Conservation (phyloP, 2,329 filamentous ascomycete species). For the Nectriaceae sp. region DNA sequence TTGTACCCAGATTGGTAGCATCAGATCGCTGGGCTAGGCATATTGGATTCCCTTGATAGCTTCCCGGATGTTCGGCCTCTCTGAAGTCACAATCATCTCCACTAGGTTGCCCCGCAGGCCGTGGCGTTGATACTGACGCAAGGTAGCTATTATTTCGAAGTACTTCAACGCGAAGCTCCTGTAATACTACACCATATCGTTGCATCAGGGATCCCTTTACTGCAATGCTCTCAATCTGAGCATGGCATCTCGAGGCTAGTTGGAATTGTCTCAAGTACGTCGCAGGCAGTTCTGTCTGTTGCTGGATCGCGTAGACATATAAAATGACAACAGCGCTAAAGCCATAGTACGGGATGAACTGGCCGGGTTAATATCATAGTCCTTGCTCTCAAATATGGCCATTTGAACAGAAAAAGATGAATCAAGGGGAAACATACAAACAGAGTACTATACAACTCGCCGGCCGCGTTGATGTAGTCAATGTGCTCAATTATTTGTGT, state of each 20-base stretch:
- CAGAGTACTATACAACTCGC: conserved; percentile 15
- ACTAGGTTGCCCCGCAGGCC: neutral
- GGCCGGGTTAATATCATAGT: conserved; percentile 34
- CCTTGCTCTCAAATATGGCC: conserved; percentile 35
- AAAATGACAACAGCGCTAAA: conserved; percentile 47
- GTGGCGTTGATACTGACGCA: neutral
- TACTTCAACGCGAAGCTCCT: conserved; percentile 34
- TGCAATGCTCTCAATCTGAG: conserved; percentile 39
- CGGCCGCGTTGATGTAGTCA: conserved; percentile 22
- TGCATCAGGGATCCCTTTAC: conserved; percentile 40
- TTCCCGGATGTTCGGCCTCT: neutral
- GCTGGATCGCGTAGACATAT: conserved; percentile 47
- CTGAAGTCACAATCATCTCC: too few species aligned
- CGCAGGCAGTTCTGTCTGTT: conserved; percentile 27
- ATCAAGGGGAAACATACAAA: conserved; percentile 29
- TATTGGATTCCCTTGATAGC: neutral
- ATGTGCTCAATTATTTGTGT: conserved; percentile 42
- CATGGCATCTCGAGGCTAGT: conserved; percentile 42
- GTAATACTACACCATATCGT: conserved; percentile 44
- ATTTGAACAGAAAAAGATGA: neutral
- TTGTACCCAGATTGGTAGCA: neutral
- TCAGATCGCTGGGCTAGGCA: neutral
- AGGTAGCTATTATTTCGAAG: conserved; percentile 25
- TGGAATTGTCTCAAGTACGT: conserved; percentile 34
- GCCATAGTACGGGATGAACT: conserved; percentile 45